Percentiles rank a stretch among this genome's conserved stretches.
These are phyloP conservation scores for Adiantum capillusveneris DNA, from an alignment of 75 land plant species.

Conservation along the genomic window DNA sequence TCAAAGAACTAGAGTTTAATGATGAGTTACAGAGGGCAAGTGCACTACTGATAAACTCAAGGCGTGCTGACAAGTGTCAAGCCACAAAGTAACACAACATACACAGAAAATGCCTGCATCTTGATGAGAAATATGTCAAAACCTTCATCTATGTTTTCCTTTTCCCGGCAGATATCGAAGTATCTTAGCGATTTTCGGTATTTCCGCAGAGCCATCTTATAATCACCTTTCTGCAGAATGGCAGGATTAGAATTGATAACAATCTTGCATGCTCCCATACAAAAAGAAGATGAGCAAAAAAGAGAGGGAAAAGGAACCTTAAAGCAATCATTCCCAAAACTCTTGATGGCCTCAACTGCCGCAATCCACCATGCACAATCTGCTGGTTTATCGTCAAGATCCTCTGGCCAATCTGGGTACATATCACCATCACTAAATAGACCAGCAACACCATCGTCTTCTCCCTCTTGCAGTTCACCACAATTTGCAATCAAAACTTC, in stretches of 20 bases:
- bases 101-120: too few relatives aligned
- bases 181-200: slow-evolving; percentile 86
- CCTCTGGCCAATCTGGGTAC: slow-evolving; percentile 93
- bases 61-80: too few relatives aligned
- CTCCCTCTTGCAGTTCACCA: slow-evolving; percentile 77
- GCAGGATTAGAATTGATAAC: too few relatives aligned
- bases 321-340: slow-evolving; percentile 71
- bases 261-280: too few relatives aligned
- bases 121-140: too few relatives aligned
- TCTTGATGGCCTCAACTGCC: slow-evolving; percentile 73
- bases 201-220: slow-evolving; percentile 83
- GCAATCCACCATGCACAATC: slow-evolving; percentile 83
- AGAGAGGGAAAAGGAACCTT: slow-evolving; percentile 37
- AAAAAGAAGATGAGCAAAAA: neutral
- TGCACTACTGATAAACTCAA: too few relatives aligned
- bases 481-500: slow-evolving; percentile 68
- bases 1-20: too few relatives aligned
- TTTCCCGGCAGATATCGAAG: slow-evolving; percentile 95
- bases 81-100: too few relatives aligned
- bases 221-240: slow-evolving; percentile 69
- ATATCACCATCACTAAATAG: slow-evolving; percentile 89
- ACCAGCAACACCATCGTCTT: slow-evolving; percentile 64
- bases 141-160: slow-evolving; percentile 92
- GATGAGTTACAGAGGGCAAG: too few relatives aligned
- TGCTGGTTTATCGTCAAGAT: slow-evolving; percentile 61